A percentile compares a stretch with the other conserved stretches of the same genome.
phyloP scores from a whole-genome alignment of 108 stramenopile species.

The Nitzschia inconspicua region DNA sequence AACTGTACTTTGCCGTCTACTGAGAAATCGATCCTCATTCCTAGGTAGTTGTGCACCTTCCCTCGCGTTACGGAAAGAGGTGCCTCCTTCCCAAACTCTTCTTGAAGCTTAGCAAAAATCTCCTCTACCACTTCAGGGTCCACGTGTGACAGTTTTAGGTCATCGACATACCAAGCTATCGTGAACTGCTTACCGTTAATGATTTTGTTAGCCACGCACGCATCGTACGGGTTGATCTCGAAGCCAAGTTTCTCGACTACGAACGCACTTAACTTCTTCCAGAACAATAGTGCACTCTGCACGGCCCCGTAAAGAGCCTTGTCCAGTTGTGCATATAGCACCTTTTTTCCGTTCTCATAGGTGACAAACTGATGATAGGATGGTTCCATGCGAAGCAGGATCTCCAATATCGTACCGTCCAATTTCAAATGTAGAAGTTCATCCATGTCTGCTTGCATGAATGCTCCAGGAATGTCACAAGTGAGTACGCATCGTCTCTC shows the following conservation, averaged over 20 bases:
- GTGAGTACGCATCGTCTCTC: constrained; percentile 18
- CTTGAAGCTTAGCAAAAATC: constrained; percentile 1
- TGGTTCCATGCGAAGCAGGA: constrained; percentile 6
- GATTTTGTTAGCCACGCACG: constrained; percentile 37
- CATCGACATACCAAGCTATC: constrained; percentile 28
- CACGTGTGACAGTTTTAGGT: constrained; percentile 32
- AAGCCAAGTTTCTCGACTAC: constrained; percentile 15
- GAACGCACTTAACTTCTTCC: constrained; percentile 4
- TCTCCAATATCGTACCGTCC: constrained; percentile 4
- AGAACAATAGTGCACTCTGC: constrained; percentile 27
- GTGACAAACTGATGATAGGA: not conserved
- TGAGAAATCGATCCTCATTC: constrained; percentile 32
- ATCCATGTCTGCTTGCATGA: constrained; percentile 27
- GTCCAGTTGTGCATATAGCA: too few relatives aligned
- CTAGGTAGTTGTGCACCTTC: constrained; percentile 39
- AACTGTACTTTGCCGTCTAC: constrained; percentile 12
- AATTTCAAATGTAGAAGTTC: constrained; percentile 22
- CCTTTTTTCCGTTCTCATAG: too few relatives aligned
- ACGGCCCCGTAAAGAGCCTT: constrained; percentile 45
- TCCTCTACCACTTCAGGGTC: constrained; percentile 8
- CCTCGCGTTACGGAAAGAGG: constrained; percentile 28
- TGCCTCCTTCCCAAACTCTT: constrained; percentile 8
- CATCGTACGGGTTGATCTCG: constrained; percentile 38
- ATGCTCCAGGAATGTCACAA: constrained; percentile 31
- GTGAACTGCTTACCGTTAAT: constrained; percentile 28